Evolutionary conservation across 2,329 filamentous ascomycete genomes (phyloP), one percentile per base, ranked within the genome.

Genomic region (Aureobasidium sp.): DNA sequence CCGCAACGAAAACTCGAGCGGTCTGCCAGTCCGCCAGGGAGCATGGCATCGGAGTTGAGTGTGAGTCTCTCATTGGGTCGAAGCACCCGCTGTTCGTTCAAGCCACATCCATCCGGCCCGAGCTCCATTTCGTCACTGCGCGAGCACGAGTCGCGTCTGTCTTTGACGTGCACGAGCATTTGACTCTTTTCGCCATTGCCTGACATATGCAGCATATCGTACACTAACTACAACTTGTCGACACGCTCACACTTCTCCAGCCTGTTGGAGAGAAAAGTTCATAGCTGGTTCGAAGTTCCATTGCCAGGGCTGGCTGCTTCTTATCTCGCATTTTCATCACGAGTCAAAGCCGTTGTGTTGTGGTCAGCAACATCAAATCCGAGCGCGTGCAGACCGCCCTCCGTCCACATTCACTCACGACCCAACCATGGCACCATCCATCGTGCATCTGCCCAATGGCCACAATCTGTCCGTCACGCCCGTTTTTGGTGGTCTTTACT

Each of bases 401-500:
- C 37, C 15, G 5, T 22, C 36, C 52, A 29, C 52, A 9, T 25
- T 15, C 39, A n/a, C 52, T 9, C 37, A 22, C 39, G 7, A 41
- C 15, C n/a, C 42, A 60, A 36, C 11, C 29, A 62, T 62, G 60
- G 60, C 58, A 73, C 70, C 76, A 25, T 74, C 76, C 31, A 70
- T 83, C 51, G 80, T 92, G 64, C 84, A 88, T 73, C 80, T 97
- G 67, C 93, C 93, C 52, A 95, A 97, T 76, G 93, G 92, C 70
- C 90, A 94, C 76, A 87, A 82, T 66, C 83, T 94, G 70, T 88
- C 87, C 3, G 88, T 96, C 36, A 86, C 85, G 15, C 89, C 91
- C 0, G 90, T 96, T 29, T 97, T 96, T 73, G 91, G 89, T n/a
- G 93, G 93, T 36, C 82, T 94, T 62, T 90, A 87, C 69, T 97